Base-by-base conservation (phyloP, 495 filamentous ascomycete genomes). In the Penicillium mononematosum region DNA sequence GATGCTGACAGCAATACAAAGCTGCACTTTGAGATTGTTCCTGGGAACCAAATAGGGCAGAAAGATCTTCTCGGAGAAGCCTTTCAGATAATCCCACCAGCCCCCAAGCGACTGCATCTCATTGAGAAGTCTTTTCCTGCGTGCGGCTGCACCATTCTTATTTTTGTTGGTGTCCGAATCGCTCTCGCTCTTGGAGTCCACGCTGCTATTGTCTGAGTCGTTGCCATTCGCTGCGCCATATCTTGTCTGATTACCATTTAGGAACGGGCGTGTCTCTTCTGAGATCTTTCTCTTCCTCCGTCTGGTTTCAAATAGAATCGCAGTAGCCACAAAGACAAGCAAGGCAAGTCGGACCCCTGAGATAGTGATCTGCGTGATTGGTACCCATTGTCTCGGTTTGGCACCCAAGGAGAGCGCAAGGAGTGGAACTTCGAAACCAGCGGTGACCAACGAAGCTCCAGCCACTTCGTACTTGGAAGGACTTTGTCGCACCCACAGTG, bases 41-140 rank as follows among this genome's bases (percentile, higher is more conserved):
- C 80, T 70, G 1, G 87, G 86, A 80, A 84, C 85, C 32, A 89
- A 69, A 64, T 85, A 84, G 8, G 84, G 85, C 44, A 88, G 75
- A 68, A 90, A 85, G 36, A 87, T 74, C 75, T 29, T 29, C 27
- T 29, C 27, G 7, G 48, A 45, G 41, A 69, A 70, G 24, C 45
- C 24, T 25, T 47, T 55, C 31, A 55, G 14, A 38, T 55, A 55
- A 11, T 55, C 34, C 43, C 20, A 55, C 53, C 53, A 55, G 8
- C 43, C 53, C 1, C 44, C 32, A 9, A 46, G 22, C 9, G 53
- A 39, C 32, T 55, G 53, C 34, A 55, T 34, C 24, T 41, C 53
- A 31, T 55, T 39, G 53, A 44, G 53, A 14, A 54, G 52, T 32
- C 43, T 46, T 47, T 41, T 55, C 6, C 25, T 45, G 19, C 53